phyloP scores from a whole-genome alignment of 2,329 filamentous ascomycete genomes.

The Tetracladium maxilliforme region DNA sequence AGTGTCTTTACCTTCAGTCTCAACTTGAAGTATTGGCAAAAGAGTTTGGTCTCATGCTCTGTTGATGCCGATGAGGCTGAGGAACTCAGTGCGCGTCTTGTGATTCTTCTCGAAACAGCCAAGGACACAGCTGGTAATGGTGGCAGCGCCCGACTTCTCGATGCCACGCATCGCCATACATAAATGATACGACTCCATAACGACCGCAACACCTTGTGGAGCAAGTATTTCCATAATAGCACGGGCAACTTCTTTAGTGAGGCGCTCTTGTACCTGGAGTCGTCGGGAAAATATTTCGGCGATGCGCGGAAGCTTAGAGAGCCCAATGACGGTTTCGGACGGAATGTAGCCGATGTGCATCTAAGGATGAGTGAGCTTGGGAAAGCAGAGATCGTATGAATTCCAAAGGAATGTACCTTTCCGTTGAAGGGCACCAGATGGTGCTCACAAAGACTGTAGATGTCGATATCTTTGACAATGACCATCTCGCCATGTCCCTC shows the following conservation, averaged over 20 bases:
- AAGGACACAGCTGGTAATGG: conserved; percentile 95
- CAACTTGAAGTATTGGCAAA: conserved; percentile 5
- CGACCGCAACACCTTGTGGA: conserved; percentile 88
- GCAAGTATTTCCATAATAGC: conserved; percentile 87
- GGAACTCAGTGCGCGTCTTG: conserved; percentile 90
- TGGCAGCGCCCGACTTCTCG: conserved; percentile 73
- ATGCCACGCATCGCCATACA: conserved; percentile 99
- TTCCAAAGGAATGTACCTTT: conserved; percentile 44
- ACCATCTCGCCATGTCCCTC: conserved; percentile 96
- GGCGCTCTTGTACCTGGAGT: conserved; percentile 87
- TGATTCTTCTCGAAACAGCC: conserved; percentile 85
- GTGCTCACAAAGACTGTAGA: conserved; percentile 91
- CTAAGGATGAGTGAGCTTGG: conserved; percentile 24
- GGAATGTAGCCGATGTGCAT: conserved; percentile 99
- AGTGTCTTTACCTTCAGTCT: no score
- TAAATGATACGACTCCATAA: conserved; percentile 92
- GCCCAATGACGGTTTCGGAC: conserved; percentile 75
- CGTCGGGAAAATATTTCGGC: conserved; percentile 93
- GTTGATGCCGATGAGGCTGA: conserved; percentile 63
- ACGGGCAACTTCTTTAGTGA: conserved; percentile 91
- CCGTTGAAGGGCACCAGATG: conserved; percentile 93
- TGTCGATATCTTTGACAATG: conserved; percentile 93
- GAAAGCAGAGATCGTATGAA: neutral
- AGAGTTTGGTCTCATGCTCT: conserved; percentile 16
- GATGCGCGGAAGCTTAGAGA: conserved; percentile 90